Base-by-base conservation (phyloP, 179 eudicot species). In the Silene noctiflora region DNA sequence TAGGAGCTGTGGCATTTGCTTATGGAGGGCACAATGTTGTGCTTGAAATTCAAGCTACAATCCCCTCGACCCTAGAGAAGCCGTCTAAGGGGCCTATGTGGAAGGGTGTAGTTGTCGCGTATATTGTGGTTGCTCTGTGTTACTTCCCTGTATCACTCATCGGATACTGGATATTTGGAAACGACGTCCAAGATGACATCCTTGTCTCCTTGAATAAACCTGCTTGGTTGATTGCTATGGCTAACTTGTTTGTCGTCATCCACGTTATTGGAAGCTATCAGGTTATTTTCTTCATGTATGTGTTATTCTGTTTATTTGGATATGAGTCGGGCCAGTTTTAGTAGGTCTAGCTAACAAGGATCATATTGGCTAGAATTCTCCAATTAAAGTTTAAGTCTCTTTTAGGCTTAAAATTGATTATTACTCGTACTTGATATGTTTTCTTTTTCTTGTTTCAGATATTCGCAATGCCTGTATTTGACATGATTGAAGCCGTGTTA, bases 41-140 rank as follows among this genome's bases (percentile, higher is more conserved):
- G 17, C 60, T 72, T 6, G 75, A 72, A n/a, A 72, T 72, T 16
- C 75, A 72, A 56, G 75, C 75, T 39, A 72, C 75, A 2, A 72
- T 72, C 64, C 75, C 75, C 3, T 72, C 75, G 64, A 72, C 75
- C 0, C 65, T 42, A 1, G 64, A 72, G 48, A 72, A 72, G 27
- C 75, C 75, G 44, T 72, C 75, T 39, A 53, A 72, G 64, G 75
- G 75, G 65, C 42, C 42, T 6, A 35, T 35, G 42, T 39, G 46
- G 46, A 39, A 39, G 46, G 46, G 46, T 39, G 46, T 72, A 10
- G 22, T 72, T 12, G 60, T 72, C 4, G 65, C 75, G 46, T 72
- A 72, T 63, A 31, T 56, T 31, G 25, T 56, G 3, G 75, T 72
- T 25, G 48, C 75, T 22, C 42, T 72, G 10, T 72, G 75, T 20